Base-by-base conservation (phyloP, 139 green algal genomes). In the Asterochloris erici region DNA sequence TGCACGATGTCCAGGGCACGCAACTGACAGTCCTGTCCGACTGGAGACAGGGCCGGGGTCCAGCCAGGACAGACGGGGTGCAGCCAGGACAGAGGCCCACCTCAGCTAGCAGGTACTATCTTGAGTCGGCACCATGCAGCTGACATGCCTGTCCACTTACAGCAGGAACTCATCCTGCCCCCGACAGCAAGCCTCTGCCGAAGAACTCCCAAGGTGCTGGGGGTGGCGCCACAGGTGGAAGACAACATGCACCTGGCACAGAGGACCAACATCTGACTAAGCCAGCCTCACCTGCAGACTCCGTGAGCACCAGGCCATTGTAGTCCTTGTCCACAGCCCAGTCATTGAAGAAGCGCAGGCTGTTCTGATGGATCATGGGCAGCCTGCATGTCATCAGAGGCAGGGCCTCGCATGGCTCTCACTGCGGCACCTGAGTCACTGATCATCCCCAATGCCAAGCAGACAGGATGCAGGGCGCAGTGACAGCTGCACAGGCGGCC, bases 261-360 rank as follows among this genome's bases (percentile, higher is more conserved):
- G 10, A 74, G 17, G 63, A 82, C 14, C 12, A 10, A 24, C 0
- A 28, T 9, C n/a, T 62, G 6, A 63, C 61, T 13, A 28, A 54
- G 29, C 68, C 17, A 28, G 69, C 38, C 23, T 88, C 73, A 63
- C 85, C 85, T 68, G 88, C 87, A 27, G 68, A 54, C 14, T 84
- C 28, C 26, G 89, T 83, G 26, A 89, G 79, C 27, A 91, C 85
- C 26, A 91, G 78, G 13, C 87, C 87, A 76, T 91, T 89, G 77
- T 89, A 91, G 16, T 86, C 77, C 11, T 61, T 68, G 75, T 91
- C 85, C 71, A 87, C 87, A 0, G 81, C 85, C 47, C 88, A 84
- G 63, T 88, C 85, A 73, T 86, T 76, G 27, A 82, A 87, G 83
- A 91, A 91, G n/a, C 83, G 81, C 68, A 88, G 83, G 63, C 74